A percentile compares a stretch with the other conserved stretches of the same genome.
These are phyloP conservation scores for Raffaelea deltoideospora DNA, from an alignment of 2,329 filamentous ascomycete species.

Conservation along the genomic window DNA sequence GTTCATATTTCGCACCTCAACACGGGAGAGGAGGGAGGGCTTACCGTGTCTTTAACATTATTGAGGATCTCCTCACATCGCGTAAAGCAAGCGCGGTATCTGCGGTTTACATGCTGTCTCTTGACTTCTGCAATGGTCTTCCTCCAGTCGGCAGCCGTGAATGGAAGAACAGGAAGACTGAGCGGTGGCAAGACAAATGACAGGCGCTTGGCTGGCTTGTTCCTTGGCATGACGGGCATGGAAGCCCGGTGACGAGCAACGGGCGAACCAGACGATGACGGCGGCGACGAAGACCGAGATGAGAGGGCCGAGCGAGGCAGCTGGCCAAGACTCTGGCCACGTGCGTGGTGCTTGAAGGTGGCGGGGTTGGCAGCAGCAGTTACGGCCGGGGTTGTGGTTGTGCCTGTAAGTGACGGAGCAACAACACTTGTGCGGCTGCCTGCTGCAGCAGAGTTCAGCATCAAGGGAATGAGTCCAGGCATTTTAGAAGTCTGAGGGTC, in stretches of 20 bases:
- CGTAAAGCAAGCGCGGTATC: slow-evolving; percentile 36
- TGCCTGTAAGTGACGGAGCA: too few relatives aligned
- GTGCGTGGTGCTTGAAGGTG: neutral
- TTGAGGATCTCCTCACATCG: slow-evolving; percentile 38
- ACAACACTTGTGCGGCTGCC: slow-evolving; percentile 8
- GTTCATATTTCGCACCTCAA: neutral
- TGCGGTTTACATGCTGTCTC: slow-evolving; percentile 31
- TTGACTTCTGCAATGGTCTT: slow-evolving; percentile 36
- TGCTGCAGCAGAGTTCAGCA: slow-evolving; percentile 6
- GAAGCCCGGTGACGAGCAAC: slow-evolving; percentile 2
- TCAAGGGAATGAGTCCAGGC: slow-evolving; percentile 11
- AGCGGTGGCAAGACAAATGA: slow-evolving; percentile 8
- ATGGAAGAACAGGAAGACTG: slow-evolving; percentile 19
- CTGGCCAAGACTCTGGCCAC: slow-evolving; percentile 4
- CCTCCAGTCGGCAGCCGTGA: slow-evolving; percentile 34
- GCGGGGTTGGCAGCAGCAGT: too few relatives aligned
- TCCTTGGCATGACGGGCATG: neutral
- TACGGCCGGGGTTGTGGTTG: too few relatives aligned
- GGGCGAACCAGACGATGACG: neutral
- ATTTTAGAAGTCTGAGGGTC: slow-evolving; percentile 3
- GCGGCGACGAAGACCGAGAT: neutral
- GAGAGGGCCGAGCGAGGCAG: neutral
- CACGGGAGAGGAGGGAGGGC: slow-evolving; percentile 7
- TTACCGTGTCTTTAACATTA: slow-evolving; percentile 28
- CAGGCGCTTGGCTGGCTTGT: slow-evolving; percentile 11